Base-by-base conservation (phyloP, 345 rosid species). In the Citrus australasica region DNA sequence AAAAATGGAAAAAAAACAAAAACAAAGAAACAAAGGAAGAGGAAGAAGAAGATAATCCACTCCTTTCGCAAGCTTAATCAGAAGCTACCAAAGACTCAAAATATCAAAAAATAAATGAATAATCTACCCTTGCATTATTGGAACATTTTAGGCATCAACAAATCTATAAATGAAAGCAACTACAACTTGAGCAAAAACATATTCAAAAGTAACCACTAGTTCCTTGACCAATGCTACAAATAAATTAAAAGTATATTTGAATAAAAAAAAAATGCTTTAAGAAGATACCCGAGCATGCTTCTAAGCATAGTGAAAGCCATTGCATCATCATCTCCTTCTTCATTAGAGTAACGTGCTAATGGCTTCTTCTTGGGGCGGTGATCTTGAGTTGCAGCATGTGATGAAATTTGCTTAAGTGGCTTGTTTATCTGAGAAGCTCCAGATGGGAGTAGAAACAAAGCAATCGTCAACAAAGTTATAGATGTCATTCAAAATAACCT, bases 291-390 rank as follows among this genome's bases (percentile, higher is more conserved):
- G 28, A 91, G 87, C 89, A 94, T 87, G 67, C 80, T 33, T 81
- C 97, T 89, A 73, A 94, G 81, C 82, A 86, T 82, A 69, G 33
- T 53, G 24, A 94, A 68, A 27, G 97, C 92, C 48, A 14, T 58
- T 10, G 71, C 88, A 83, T 74, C 86, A 75, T 90, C 91, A 10
- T 64, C 78, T 16, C 75, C 84, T 42, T 82, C 83, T 3, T 83
- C 88, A 55, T 87, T 85, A n/a, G 74, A 56, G 65, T 83, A 76
- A 30, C 46, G 80, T 78, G 83, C 81, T 28, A 30, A 71, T 25
- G 90, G 89, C 80, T 79, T 90, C 83, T 87, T 94, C 90, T 84
- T 91, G 40, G 89, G 84, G 27, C 79, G 86, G 40, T 84, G 75
- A 74, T 84, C 89, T 75, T 79, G 87, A 19, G 76, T 72, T 13